phyloP scores from a whole-genome alignment of 148 eudicot species.

The Diospyros lotus region DNA sequence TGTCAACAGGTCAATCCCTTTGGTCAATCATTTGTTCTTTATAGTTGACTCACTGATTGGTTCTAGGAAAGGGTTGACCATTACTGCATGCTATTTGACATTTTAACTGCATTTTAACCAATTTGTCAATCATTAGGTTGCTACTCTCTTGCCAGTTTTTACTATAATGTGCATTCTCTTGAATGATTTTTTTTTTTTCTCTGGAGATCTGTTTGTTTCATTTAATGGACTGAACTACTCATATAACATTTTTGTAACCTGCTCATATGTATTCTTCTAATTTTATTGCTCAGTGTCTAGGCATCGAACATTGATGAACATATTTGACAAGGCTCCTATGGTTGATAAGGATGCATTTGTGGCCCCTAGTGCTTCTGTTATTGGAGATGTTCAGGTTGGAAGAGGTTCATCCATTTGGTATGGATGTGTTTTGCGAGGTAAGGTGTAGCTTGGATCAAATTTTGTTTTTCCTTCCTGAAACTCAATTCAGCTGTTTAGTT shows the following conservation, averaged over 20 bases:
- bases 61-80: too few relatives aligned
- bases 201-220: background rate
- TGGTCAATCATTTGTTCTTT: too few relatives aligned
- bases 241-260: background rate
- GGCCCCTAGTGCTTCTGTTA: constrained; percentile 91
- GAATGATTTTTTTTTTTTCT: background rate
- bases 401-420: constrained; percentile 84
- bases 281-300: constrained; percentile 54
- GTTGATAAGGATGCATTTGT: constrained; percentile 81
- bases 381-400: constrained; percentile 83
- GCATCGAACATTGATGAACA: constrained; percentile 89
- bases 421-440: constrained; percentile 95
- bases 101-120: too few relatives aligned
- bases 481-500: constrained; percentile 13
- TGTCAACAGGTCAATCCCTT: too few relatives aligned
- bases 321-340: constrained; percentile 72
- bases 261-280: constrained; percentile 9
- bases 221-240: background rate
- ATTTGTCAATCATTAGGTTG: too few relatives aligned
- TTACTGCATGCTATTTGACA: too few relatives aligned
- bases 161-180: background rate
- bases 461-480: background rate
- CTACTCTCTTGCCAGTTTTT: background rate
- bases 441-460: constrained; percentile 1
- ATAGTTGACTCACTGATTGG: too few relatives aligned